Evolutionary conservation across 106 monocot genomes (phyloP).

Genomic region (Apostasia ramifera): DNA sequence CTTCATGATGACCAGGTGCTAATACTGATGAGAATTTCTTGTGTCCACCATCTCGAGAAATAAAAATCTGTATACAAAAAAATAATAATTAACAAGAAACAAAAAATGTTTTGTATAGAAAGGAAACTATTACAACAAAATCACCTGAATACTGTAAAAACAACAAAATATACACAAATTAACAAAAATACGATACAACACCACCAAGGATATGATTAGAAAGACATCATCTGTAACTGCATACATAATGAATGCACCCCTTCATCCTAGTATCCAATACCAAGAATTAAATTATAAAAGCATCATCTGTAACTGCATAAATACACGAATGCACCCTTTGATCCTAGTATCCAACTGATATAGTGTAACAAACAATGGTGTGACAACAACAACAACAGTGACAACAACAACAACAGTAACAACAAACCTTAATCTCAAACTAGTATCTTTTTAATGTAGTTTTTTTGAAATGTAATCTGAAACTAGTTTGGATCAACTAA

Average conservation of each 20-base stretch:
- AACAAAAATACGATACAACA: not conserved
- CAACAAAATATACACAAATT: not conserved
- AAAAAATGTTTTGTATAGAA: not conserved
- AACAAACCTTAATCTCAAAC: too few species aligned
- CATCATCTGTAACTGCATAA: not conserved
- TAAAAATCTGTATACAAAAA: slow-evolving; percentile 61
- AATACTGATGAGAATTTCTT: slow-evolving; percentile 94
- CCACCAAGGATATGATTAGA: not conserved
- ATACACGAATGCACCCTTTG: not conserved
- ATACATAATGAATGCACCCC: not conserved
- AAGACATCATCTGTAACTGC: not conserved
- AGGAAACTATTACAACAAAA: too few species aligned
- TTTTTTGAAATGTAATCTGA: too few species aligned
- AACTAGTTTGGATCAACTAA: too few species aligned
- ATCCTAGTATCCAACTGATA: not conserved
- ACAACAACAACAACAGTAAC: too few species aligned
- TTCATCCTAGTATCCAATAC: not conserved
- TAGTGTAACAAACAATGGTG: too few species aligned
- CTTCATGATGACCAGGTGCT: slow-evolving; percentile 94
- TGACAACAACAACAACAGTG: too few species aligned
- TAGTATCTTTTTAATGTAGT: too few species aligned
- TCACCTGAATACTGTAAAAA: not conserved
- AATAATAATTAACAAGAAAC: too few species aligned
- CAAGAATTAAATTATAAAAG: not conserved
- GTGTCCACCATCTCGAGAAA: slow-evolving; percentile 91